Evolutionary conservation across 768 basidiomycete species (phyloP), one percentile per base, ranked within the genome.

Genomic region (Leccinum subgranulosum): DNA sequence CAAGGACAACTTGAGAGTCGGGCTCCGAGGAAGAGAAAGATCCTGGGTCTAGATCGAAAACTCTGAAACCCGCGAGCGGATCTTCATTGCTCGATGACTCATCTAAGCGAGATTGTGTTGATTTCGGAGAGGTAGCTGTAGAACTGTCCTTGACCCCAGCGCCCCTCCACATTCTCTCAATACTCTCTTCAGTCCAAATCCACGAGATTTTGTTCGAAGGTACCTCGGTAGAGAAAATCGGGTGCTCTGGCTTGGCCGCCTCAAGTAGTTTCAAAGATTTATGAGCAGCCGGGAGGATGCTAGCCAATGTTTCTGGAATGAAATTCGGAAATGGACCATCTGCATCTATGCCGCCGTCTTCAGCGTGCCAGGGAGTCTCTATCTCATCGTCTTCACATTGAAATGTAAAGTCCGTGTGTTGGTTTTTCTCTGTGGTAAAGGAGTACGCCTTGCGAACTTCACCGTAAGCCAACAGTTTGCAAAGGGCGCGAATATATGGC

Each of bases 11-110:
- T 29, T 63, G 62, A 39, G 63, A 51, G 56, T 60, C 47, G 48
- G 29, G 34, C 27, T 70, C 66, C 1, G 66, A 64, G 27, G 65
- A 61, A 27, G 72, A 62, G 10, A 73, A 63, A 3, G 73, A 47
- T 2, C 85, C 86, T 21, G 91, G 90, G 58, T 87, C 86, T 36
- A 86, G 72, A 62, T 90, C 86, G 59, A 87, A 92, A 6, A 84
- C 56, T 11, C 64, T 68, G 67, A 92, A 85, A 4, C 73, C 73
- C 7, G 69, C 62, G 14, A 88, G 76, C 1, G 76, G 65, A 45
- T 74, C 67, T 56, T 74, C 72, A 49, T 50, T 36, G 14, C 49
- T 59, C 14, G 53, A 19, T 45, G 15, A 21, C 4, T 33, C 50
- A 27, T 52, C 29, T 17, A 48, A 29, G 15, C 31, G 51, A 34